A percentile compares a stretch with the other conserved stretches of the same genome.
Conservation (phyloP, 345 rosid species). For the Raphanus sativus region DNA sequence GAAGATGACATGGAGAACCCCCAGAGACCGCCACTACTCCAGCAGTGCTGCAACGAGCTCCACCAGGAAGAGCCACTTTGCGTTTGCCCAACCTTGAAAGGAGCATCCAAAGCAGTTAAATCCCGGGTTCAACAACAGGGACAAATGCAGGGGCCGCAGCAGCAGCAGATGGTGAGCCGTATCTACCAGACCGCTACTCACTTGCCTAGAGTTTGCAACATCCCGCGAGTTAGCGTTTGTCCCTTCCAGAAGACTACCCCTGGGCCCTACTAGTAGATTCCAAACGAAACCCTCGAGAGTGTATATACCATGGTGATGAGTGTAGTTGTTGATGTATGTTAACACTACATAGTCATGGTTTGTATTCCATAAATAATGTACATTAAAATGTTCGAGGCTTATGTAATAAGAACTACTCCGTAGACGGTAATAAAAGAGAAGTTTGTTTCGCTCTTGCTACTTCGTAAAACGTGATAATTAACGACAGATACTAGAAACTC, state of each 20-base stretch:
- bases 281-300: background rate
- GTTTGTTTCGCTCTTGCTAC: background rate
- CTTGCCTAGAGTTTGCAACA: conserved; percentile 24
- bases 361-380: background rate
- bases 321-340: conserved; percentile 13
- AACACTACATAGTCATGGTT: conserved; percentile 11
- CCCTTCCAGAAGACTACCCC: conserved; percentile 14
- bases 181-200: conserved; percentile 2
- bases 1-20: background rate
- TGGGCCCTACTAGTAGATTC: conserved; percentile 13
- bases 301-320: background rate
- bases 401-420: conserved; percentile 15
- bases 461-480: background rate
- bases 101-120: conserved; percentile 9
- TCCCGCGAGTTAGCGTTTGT: conserved; percentile 20
- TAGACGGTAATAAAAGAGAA: background rate
- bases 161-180: background rate
- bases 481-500: background rate
- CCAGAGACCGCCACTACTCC: background rate
- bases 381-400: conserved; percentile 9
- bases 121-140: background rate
- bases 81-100: conserved; percentile 32
- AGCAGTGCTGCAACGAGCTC: conserved; percentile 34
- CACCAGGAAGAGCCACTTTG: background rate
- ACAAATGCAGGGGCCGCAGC: background rate